These are phyloP conservation scores for Phyllosticta paracitricarpa DNA, from an alignment of 2,329 filamentous ascomycete species.

Conservation along the genomic window DNA sequence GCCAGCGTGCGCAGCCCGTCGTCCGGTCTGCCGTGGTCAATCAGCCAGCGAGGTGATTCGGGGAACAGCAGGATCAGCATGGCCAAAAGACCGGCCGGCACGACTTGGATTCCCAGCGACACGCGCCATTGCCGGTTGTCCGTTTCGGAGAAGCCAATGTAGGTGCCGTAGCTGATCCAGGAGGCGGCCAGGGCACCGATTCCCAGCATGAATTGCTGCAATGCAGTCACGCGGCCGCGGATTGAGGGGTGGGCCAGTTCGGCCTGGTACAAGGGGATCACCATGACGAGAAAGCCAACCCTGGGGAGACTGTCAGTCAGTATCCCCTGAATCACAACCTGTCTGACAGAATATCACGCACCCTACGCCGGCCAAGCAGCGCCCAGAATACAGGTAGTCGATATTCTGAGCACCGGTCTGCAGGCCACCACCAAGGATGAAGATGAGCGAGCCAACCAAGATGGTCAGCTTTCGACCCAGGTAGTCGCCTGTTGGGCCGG, in stretches of 20 bases:
- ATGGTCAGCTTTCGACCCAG: conserved; percentile 65
- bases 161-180: conserved; percentile 60
- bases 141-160: conserved; percentile 38
- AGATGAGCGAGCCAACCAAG: conserved; percentile 58
- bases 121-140: conserved; percentile 51
- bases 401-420: conserved; percentile 58
- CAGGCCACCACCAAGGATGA: conserved; percentile 60
- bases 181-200: conserved; percentile 62
- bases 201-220: conserved; percentile 78
- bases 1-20: conserved; percentile 58
- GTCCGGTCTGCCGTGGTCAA: conserved; percentile 57
- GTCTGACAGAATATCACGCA: conserved; percentile 14
- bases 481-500: conserved; percentile 52
- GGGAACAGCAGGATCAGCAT: conserved; percentile 63
- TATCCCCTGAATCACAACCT: not conserved
- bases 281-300: conserved; percentile 53
- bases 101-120: conserved; percentile 58
- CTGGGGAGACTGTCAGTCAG: conserved; percentile 20
- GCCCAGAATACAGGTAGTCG: conserved; percentile 57
- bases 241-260: conserved; percentile 72
- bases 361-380: conserved; percentile 56
- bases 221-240: conserved; percentile 60
- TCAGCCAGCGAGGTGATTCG: conserved; percentile 59
- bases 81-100: conserved; percentile 56
- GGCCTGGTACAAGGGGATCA: conserved; percentile 64